phyloP scores from a whole-genome alignment of 306 rosid genomes.

The Lagenaria siceraria region DNA sequence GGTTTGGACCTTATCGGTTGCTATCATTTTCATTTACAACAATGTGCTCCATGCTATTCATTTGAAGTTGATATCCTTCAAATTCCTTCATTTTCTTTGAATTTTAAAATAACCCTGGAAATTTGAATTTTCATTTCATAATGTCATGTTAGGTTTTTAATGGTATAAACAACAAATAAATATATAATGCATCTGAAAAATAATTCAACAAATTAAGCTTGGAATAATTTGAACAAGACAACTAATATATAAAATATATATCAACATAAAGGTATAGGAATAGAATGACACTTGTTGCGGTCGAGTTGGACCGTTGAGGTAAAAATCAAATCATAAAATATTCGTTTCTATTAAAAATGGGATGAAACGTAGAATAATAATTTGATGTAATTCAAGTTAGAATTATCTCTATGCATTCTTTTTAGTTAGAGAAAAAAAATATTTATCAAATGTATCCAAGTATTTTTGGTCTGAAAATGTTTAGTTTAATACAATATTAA shows the following conservation, averaged over 20 bases:
- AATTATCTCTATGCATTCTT: too few relatives aligned
- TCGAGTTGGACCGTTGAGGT: too few relatives aligned
- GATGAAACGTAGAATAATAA: too few relatives aligned
- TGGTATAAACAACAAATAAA: not conserved
- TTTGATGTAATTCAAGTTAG: too few relatives aligned
- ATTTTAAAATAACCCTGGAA: not conserved
- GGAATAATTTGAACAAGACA: too few relatives aligned
- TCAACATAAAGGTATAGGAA: not conserved
- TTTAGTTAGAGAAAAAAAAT: too few relatives aligned
- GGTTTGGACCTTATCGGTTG: slow-evolving; percentile 30
- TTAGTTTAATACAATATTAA: not conserved
- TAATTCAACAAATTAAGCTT: not conserved
- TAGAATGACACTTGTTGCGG: not conserved
- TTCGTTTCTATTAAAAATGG: too few relatives aligned
- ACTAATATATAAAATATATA: not conserved
- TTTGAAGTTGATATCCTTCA: slow-evolving; percentile 7
- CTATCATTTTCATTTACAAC: slow-evolving; percentile 20
- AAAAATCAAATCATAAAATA: too few relatives aligned
- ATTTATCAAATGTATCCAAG: too few relatives aligned
- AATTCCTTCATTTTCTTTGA: not conserved
- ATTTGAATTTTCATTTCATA: not conserved
- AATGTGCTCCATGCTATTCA: slow-evolving; percentile 3
- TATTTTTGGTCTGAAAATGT: not conserved
- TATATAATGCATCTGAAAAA: not conserved
- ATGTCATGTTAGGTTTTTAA: not conserved